A percentile compares a stretch with the other conserved stretches of the same genome.
phyloP scores from a whole-genome alignment of 257 asterid species.

The Solanum paucissectum region DNA sequence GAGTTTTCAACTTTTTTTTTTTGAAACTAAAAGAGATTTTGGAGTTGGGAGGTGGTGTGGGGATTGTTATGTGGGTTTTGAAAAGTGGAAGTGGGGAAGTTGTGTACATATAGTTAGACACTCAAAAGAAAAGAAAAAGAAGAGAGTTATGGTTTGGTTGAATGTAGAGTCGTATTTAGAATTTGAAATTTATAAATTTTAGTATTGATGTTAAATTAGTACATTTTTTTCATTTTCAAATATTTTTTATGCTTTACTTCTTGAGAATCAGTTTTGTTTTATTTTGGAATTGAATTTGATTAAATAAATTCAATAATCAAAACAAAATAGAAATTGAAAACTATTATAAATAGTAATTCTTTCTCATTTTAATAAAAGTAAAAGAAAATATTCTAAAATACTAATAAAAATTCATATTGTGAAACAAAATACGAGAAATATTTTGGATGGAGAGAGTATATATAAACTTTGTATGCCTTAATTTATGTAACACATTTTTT shows the following conservation, averaged over 20 bases:
- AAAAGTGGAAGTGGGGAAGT: background rate
- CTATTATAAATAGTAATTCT: background rate
- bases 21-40: background rate
- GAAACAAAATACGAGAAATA: background rate
- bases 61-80: background rate
- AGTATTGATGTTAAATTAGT: accelerated
- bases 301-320: background rate
- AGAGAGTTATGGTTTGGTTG: background rate
- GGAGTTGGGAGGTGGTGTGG: background rate
- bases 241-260: background rate
- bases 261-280: background rate
- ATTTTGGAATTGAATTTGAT: background rate
- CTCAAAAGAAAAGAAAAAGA: background rate
- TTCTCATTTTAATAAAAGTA: background rate
- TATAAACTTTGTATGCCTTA: accelerated
- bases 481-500: background rate
- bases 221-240: background rate
- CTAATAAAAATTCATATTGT: background rate
- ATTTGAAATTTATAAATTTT: background rate
- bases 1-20: slow-evolving; percentile 23
- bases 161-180: background rate
- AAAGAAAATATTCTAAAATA: background rate
- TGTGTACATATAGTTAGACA: background rate
- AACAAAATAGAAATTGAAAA: background rate
- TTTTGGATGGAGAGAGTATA: background rate